These are phyloP conservation scores for Seiridium unicorne DNA, from an alignment of 2,329 filamentous ascomycete species.

Conservation along the genomic window DNA sequence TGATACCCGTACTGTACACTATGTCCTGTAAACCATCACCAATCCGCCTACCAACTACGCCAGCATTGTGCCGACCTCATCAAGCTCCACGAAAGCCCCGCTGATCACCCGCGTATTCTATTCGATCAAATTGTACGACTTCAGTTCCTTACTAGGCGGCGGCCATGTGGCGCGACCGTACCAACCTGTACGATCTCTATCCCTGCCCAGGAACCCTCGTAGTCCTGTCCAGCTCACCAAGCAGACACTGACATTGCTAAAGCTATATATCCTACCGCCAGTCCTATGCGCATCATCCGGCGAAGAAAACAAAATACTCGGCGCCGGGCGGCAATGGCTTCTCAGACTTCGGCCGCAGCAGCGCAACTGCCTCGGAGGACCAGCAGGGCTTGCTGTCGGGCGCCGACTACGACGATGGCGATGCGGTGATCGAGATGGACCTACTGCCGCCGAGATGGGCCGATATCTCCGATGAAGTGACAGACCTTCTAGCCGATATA, in stretches of 20 bases:
- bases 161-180: conserved; percentile 98
- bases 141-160: conserved; percentile 38
- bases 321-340: conserved; percentile 56
- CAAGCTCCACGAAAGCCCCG: not conserved
- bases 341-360: conserved; percentile 55
- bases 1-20: conserved; percentile 7
- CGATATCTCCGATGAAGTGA: conserved; percentile 91
- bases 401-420: conserved; percentile 81
- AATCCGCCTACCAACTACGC: not conserved
- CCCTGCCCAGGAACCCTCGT: not conserved
- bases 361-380: conserved; percentile 45
- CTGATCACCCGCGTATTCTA: conserved; percentile 3
- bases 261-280: conserved; percentile 99
- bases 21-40: conserved; percentile 12
- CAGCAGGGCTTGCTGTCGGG: conserved; percentile 80
- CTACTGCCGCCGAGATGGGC: conserved; percentile 92
- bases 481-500: conserved; percentile 76
- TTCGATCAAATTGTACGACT: conserved; percentile 22
- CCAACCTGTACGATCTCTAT: conserved; percentile 74
- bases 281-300: conserved; percentile 93
- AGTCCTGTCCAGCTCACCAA: not conserved
- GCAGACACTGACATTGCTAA: conserved; percentile 5
- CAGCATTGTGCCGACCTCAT: not conserved
- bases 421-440: conserved; percentile 98
- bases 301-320: conserved; percentile 73